Conservation (phyloP, 2,329 filamentous ascomycete genomes). For the Geoglossum cookeanum region DNA sequence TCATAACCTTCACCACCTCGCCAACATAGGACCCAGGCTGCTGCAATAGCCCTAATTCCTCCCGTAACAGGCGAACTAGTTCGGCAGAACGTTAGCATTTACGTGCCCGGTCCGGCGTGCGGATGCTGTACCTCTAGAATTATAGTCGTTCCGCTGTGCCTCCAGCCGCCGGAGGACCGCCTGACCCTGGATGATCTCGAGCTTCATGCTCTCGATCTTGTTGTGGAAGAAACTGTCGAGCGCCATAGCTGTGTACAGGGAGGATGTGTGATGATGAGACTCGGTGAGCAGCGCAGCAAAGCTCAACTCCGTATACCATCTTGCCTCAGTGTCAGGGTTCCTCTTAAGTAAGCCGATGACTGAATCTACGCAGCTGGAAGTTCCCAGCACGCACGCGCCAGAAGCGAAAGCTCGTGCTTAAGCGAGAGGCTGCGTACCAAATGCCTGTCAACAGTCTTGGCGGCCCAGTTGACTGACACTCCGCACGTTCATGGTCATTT, state of each 20-base stretch:
- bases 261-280: not conserved
- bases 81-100: not conserved
- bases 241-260: slow-evolving; percentile 45
- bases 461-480: not conserved
- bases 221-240: slow-evolving; percentile 99
- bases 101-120: not conserved
- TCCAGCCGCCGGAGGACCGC: slow-evolving; percentile 86
- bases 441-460: not conserved
- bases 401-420: not conserved
- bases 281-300: not conserved
- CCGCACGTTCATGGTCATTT: not conserved
- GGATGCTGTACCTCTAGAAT: slow-evolving; percentile 45
- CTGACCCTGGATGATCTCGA: slow-evolving; percentile 98
- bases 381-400: too few species aligned
- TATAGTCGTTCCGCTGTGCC: slow-evolving; percentile 98
- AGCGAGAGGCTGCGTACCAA: not conserved
- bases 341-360: not conserved
- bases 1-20: slow-evolving; percentile 99
- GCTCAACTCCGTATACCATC: not conserved
- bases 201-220: slow-evolving; percentile 99
- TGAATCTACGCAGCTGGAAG: not conserved
- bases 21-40: slow-evolving; percentile 97
- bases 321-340: not conserved
- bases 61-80: slow-evolving; percentile 70
- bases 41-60: slow-evolving; percentile 88